A percentile compares a stretch with the other conserved stretches of the same genome.
These are phyloP conservation scores for Pochonia chlamydosporia DNA, from an alignment of 2,329 filamentous ascomycete species.

Conservation along the genomic window DNA sequence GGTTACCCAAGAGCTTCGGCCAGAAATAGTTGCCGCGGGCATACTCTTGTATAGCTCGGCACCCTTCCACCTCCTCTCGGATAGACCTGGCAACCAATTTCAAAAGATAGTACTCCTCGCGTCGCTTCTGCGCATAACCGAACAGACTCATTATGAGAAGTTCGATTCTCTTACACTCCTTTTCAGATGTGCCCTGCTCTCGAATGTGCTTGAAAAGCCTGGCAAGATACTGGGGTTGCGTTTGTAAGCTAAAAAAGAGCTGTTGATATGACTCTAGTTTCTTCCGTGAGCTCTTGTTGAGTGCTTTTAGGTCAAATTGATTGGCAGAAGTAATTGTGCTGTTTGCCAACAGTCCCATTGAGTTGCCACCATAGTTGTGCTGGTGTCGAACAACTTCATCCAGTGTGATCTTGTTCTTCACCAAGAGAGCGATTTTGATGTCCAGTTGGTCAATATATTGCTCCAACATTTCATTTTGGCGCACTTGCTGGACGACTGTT, in stretches of 20 bases:
- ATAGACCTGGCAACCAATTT: constrained; percentile 81
- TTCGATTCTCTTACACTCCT: constrained; percentile 88
- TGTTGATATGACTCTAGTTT: constrained; percentile 97
- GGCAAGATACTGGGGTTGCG: constrained; percentile 90
- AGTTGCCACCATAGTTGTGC: constrained; percentile 88
- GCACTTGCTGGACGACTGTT: constrained; percentile 93
- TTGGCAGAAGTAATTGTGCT: constrained; percentile 84
- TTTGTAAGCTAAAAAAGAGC: constrained; percentile 94
- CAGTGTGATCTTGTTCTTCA: constrained; percentile 99
- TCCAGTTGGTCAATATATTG: constrained; percentile 98
- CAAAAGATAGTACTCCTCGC: constrained; percentile 94
- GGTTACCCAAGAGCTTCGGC: constrained; percentile 78
- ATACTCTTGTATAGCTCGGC: constrained; percentile 73
- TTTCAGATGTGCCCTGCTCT: constrained; percentile 79
- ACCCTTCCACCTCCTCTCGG: constrained; percentile 76
- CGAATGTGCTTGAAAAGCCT: constrained; percentile 79
- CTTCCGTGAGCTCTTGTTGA: constrained; percentile 93
- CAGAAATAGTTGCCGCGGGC: constrained; percentile 89
- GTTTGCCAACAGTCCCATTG: constrained; percentile 79
- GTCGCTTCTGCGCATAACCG: constrained; percentile 91
- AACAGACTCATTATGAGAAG: constrained; percentile 94
- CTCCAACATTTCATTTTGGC: constrained; percentile 94
- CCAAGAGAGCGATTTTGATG: constrained; percentile 95
- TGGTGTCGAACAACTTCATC: constrained; percentile 97
- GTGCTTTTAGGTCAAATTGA: constrained; percentile 90